These are phyloP conservation scores for Naumovozyma baii DNA, from an alignment of 805 yeast genomes.

Conservation along the genomic window DNA sequence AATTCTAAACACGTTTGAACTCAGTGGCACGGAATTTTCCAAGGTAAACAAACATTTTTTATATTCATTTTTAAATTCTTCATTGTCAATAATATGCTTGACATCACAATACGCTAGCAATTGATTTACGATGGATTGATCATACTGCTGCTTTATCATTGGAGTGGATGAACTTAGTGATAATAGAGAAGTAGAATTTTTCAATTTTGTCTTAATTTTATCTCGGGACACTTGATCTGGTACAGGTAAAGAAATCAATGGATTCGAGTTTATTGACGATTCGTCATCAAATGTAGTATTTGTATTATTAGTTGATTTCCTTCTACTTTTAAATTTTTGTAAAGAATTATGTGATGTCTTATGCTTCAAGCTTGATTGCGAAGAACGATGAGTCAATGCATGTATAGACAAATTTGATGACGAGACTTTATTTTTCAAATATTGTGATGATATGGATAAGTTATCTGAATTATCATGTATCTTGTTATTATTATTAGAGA, in stretches of 20 bases:
- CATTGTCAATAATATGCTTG: constrained; percentile 10
- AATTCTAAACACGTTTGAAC: constrained; percentile 15
- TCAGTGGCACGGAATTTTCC: constrained; percentile 7
- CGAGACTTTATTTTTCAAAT: constrained; percentile 15
- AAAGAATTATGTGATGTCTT: constrained; percentile 29
- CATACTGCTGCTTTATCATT: constrained; percentile 18
- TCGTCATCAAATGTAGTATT: not conserved
- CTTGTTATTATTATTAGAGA: not conserved
- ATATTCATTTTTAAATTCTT: constrained; percentile 2
- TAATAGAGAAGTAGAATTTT: constrained; percentile 31
- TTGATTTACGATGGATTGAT: constrained; percentile 19
- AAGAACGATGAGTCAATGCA: constrained; percentile 15
- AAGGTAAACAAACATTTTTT: constrained; percentile 6
- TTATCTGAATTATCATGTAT: not conserved
- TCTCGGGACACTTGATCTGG: constrained; percentile 48
- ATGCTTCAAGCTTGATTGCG: constrained; percentile 22
- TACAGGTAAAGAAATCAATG: constrained; percentile 46
- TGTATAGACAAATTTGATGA: constrained; percentile 16
- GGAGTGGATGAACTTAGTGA: constrained; percentile 23
- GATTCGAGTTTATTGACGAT: constrained; percentile 6
- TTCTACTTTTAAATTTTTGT: constrained; percentile 22
- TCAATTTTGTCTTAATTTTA: constrained; percentile 44
- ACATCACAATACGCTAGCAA: constrained; percentile 20
- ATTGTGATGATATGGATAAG: not conserved
- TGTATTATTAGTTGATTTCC: constrained; percentile 12